Evolutionary conservation across 2,329 filamentous ascomycete genomes (phyloP).

Genomic region (Verticillium nonalfalfae): DNA sequence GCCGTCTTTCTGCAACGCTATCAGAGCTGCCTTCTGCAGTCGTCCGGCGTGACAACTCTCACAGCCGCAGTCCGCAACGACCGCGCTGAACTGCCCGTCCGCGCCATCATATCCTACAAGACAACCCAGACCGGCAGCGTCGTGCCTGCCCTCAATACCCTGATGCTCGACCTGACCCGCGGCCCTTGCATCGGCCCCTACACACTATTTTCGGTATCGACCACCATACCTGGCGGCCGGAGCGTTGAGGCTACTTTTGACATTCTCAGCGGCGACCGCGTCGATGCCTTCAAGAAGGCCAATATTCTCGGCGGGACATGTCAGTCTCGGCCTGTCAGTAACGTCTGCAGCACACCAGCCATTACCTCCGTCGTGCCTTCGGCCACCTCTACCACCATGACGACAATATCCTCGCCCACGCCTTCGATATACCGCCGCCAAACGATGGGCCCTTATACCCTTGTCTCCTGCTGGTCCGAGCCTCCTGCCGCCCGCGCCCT

Average conservation of each 20-base stretch:
- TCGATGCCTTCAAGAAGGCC: conserved; percentile 43
- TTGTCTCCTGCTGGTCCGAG: conserved; percentile 44
- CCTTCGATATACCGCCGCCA: conserved; percentile 28
- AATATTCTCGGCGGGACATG: conserved; percentile 38
- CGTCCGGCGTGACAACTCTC: conserved; percentile 33
- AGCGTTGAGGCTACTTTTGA: conserved; percentile 39
- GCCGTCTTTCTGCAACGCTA: conserved; percentile 46
- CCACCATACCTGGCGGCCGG: conserved; percentile 35
- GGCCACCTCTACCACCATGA: conserved; percentile 15
- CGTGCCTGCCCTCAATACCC: conserved; percentile 30
- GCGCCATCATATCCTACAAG: conserved; percentile 37
- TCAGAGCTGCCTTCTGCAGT: conserved; percentile 48
- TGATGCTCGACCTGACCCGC: conserved; percentile 30
- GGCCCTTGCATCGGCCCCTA: conserved; percentile 39
- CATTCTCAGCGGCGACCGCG: conserved; percentile 31
- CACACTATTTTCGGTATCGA: conserved; percentile 38
- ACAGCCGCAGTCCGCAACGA: conserved; percentile 45
- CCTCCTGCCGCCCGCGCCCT: conserved; percentile 36
- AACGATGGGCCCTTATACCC: conserved; percentile 34
- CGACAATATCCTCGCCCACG: conserved; percentile 16
- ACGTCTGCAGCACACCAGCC: conserved; percentile 14
- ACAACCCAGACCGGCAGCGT: conserved; percentile 30
- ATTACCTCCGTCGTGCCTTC: conserved; percentile 1
- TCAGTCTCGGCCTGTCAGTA: conserved; percentile 27
- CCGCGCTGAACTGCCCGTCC: conserved; percentile 30